Evolutionary conservation across 1,284 basidiomycete genomes (phyloP).

Genomic region (Tilletia indica): DNA sequence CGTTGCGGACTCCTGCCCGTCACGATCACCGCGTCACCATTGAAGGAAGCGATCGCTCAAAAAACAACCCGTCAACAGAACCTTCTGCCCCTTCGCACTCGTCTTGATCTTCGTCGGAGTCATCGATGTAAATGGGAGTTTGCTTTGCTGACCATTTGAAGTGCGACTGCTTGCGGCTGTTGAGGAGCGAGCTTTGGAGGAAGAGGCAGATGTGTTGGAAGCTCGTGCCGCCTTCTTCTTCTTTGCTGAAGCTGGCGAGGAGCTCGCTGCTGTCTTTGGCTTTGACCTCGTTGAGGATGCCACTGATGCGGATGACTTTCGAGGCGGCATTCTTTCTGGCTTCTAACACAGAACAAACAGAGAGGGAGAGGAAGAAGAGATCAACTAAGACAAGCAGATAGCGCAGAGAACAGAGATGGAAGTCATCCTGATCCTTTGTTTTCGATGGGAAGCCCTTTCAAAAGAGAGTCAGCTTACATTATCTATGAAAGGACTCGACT

Average conservation of each 20-base stretch:
- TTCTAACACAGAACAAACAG: no score
- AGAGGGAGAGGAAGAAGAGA: no score
- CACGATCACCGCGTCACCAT: no score
- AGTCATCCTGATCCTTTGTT: no score
- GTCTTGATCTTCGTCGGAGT: slow-evolving; percentile 9
- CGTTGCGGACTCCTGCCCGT: no score
- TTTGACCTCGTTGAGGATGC: background rate
- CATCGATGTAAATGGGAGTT: slow-evolving; percentile 9
- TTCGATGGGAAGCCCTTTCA: no score
- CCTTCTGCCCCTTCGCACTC: slow-evolving; percentile 2
- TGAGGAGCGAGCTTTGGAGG: slow-evolving; percentile 7
- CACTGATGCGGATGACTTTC: background rate
- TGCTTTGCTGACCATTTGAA: slow-evolving; percentile 6
- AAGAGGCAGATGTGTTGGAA: background rate
- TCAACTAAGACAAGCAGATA: no score
- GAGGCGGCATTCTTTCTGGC: background rate
- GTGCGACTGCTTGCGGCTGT: slow-evolving; percentile 1
- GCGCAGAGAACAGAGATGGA: no score
- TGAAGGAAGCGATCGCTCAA: no score
- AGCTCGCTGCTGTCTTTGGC: background rate
- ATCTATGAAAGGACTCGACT: no score
- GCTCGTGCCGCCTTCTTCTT: background rate
- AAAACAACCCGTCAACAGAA: no score
- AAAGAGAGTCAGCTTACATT: background rate
- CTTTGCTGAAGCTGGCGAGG: no score